A percentile compares a stretch with the other conserved stretches of the same genome.
phyloP scores from a whole-genome alignment of 2,329 filamentous ascomycete species.

The Ilyonectria sp. region DNA sequence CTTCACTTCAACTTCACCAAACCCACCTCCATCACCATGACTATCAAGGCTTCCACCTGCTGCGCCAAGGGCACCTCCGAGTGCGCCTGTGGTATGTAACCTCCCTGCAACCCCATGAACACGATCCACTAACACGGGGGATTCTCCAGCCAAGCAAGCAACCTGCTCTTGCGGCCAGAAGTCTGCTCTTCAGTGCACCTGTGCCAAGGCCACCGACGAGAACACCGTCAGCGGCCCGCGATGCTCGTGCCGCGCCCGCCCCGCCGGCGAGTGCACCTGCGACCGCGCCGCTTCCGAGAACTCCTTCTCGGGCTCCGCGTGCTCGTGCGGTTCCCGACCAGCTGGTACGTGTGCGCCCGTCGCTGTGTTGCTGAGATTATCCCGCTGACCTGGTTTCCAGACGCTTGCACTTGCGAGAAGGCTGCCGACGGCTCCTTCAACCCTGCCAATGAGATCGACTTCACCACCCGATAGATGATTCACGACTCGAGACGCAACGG shows the following conservation, averaged over 20 bases:
- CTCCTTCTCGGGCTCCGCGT: constrained; percentile 72
- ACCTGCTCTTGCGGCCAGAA: constrained; percentile 93
- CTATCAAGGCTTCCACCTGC: constrained; percentile 64
- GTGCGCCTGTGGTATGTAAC: constrained; percentile 71
- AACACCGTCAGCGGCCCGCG: constrained; percentile 81
- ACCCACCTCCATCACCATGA: constrained; percentile 50
- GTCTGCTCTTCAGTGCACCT: constrained; percentile 88
- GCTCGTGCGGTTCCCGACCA: constrained; percentile 83
- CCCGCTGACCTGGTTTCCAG: constrained; percentile 55
- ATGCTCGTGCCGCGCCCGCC: constrained; percentile 88
- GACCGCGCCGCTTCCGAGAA: constrained; percentile 82
- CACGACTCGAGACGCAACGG: background rate
- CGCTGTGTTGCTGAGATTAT: background rate
- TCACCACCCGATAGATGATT: constrained; percentile 73
- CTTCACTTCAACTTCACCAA: constrained; percentile 10
- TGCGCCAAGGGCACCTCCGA: constrained; percentile 67
- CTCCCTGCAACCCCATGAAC: background rate
- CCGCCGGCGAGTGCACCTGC: constrained; percentile 86
- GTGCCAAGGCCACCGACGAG: constrained; percentile 82
- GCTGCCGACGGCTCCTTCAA: constrained; percentile 73
- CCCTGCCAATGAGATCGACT: constrained; percentile 83
- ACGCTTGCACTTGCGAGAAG: constrained; percentile 88
- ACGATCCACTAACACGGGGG: constrained; percentile 13
- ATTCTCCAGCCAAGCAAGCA: constrained; percentile 69
- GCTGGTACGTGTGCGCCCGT: constrained; percentile 67